phyloP scores from a whole-genome alignment of 116 monocot species.

The Posidonia oceanica region DNA sequence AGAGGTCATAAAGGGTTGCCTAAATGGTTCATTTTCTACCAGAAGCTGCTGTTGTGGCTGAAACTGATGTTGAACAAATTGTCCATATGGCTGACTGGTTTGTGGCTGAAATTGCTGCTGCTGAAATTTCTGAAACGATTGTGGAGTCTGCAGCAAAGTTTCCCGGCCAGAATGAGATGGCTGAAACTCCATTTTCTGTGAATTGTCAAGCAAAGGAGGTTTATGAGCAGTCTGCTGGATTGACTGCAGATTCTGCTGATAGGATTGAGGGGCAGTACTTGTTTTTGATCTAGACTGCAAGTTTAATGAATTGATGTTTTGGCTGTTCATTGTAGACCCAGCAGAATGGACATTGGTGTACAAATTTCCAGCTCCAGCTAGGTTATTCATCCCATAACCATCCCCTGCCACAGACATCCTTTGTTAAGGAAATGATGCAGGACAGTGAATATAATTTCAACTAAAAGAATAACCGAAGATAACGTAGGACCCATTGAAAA shows the following conservation, averaged over 20 bases:
- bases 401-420: slow-evolving; percentile 33
- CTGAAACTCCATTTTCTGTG: slow-evolving; percentile 61
- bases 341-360: slow-evolving; percentile 30
- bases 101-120: slow-evolving; percentile 35
- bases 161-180: slow-evolving; percentile 30
- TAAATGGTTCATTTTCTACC: slow-evolving; percentile 22
- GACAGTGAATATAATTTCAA: not conserved
- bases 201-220: slow-evolving; percentile 37
- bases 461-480: not conserved
- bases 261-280: slow-evolving; percentile 18
- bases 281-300: slow-evolving; percentile 43
- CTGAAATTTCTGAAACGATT: slow-evolving; percentile 36
- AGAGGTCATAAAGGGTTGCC: slow-evolving; percentile 30
- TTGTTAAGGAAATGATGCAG: slow-evolving; percentile 17
- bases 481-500: not conserved
- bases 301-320: slow-evolving; percentile 29
- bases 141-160: slow-evolving; percentile 32
- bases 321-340: slow-evolving; percentile 32
- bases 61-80: slow-evolving; percentile 37
- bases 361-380: slow-evolving; percentile 30
- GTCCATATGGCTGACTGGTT: slow-evolving; percentile 31
- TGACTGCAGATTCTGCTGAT: slow-evolving; percentile 41
- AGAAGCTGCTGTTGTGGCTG: slow-evolving; percentile 31
- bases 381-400: slow-evolving; percentile 30
- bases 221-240: slow-evolving; percentile 24